Evolutionary conservation across 2,329 filamentous ascomycete genomes (phyloP).

Genomic region (Corinectria fuckeliana): DNA sequence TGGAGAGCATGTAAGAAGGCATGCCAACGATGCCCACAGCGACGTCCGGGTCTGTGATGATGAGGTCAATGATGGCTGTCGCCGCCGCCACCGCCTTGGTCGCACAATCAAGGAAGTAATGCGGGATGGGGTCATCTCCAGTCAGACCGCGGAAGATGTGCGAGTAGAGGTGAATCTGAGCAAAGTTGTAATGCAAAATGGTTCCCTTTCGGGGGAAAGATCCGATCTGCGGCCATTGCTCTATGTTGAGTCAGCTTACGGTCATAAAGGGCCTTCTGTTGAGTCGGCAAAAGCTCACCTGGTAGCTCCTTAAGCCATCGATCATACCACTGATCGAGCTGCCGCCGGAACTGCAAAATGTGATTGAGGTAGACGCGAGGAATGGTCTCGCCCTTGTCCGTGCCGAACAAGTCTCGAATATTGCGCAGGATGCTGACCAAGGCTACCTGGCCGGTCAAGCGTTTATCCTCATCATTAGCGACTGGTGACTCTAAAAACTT

Average conservation of each 20-base stretch:
- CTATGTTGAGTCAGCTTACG: constrained; percentile 31
- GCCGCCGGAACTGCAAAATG: constrained; percentile 42
- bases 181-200: constrained; percentile 50
- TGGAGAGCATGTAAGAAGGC: constrained; percentile 58
- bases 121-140: constrained; percentile 41
- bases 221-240: constrained; percentile 48
- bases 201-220: constrained; percentile 50
- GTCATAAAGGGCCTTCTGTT: accelerated
- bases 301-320: constrained; percentile 45
- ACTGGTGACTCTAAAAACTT: constrained; percentile 59
- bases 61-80: constrained; percentile 51
- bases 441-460: constrained; percentile 65
- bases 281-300: constrained; percentile 30
- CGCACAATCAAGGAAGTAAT: constrained; percentile 45
- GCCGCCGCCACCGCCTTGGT: constrained; percentile 47
- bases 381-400: constrained; percentile 60
- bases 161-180: constrained; percentile 51
- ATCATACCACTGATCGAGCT: constrained; percentile 48
- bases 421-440: constrained; percentile 64
- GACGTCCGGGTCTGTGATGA: constrained; percentile 51
- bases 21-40: constrained; percentile 50
- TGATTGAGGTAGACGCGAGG: constrained; percentile 61
- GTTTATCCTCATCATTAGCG: constrained; percentile 60
- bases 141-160: constrained; percentile 50
- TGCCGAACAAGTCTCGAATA: constrained; percentile 62